Conservation (phyloP, 371 early-diverging fungal species). For the Choanephora cucurbitarum region DNA sequence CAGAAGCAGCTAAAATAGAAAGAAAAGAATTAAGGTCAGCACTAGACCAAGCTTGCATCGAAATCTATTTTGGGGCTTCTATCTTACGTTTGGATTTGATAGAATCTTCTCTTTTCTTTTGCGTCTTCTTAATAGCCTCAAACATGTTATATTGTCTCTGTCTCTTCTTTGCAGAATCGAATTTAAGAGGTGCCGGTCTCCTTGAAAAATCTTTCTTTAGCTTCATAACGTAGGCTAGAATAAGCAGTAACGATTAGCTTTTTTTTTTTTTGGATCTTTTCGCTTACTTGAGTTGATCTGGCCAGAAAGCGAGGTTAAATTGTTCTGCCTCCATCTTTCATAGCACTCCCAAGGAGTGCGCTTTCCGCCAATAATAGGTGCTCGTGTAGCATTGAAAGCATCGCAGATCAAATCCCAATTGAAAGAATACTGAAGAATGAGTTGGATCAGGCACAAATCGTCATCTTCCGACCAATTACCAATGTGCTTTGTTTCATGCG, state of each 20-base stretch:
- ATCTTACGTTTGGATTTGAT: constrained; percentile 19
- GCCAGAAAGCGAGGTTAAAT: constrained; percentile 43
- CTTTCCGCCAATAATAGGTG: constrained; percentile 55
- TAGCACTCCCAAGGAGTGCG: constrained; percentile 73
- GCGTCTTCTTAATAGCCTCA: constrained; percentile 54
- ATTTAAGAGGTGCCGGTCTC: constrained; percentile 28
- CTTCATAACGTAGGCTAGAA: constrained; percentile 11
- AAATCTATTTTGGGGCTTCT: constrained; percentile 18
- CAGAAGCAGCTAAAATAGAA: not conserved
- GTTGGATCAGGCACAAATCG: constrained; percentile 60
- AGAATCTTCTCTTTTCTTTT: constrained; percentile 31
- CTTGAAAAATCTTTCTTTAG: constrained; percentile 22
- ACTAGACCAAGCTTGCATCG: constrained; percentile 30
- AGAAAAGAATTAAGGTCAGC: constrained; percentile 4
- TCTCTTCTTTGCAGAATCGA: constrained; percentile 40
- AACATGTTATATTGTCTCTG: constrained; percentile 43
- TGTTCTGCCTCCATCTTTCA: constrained; percentile 53
- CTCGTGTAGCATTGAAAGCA: constrained; percentile 55
- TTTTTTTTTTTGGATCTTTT: constrained; percentile 6
- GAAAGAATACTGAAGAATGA: constrained; percentile 60
- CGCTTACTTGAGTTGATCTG: constrained; percentile 38
- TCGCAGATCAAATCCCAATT: constrained; percentile 76
- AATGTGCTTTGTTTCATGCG: not conserved
- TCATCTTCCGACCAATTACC: constrained; percentile 68
- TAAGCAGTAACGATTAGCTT: constrained; percentile 2